These are phyloP conservation scores for Xerocomus nothofagi DNA, from an alignment of 1,284 basidiomycete species.

Conservation along the genomic window DNA sequence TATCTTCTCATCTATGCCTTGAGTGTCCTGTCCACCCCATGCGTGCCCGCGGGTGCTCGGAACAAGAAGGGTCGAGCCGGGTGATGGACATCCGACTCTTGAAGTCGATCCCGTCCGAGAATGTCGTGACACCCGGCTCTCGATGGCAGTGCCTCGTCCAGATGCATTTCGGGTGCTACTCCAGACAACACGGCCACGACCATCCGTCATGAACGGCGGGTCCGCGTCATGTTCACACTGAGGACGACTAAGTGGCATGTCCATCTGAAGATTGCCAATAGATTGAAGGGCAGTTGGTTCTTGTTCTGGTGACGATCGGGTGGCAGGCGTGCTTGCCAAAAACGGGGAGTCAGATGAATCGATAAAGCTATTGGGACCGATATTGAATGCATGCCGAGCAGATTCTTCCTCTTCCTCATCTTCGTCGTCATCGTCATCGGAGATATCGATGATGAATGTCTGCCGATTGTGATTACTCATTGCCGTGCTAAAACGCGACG, in stretches of 20 bases:
- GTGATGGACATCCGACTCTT: slow-evolving; percentile 22
- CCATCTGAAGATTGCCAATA: slow-evolving; percentile 1
- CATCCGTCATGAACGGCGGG: slow-evolving; percentile 61
- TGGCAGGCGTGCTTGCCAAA: not conserved
- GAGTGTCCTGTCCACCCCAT: slow-evolving; percentile 25
- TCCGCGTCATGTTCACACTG: slow-evolving; percentile 39
- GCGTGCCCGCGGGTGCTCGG: slow-evolving; percentile 51
- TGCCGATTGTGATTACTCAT: slow-evolving; percentile 26
- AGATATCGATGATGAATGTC: slow-evolving; percentile 34
- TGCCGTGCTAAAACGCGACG: slow-evolving; percentile 30
- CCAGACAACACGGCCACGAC: slow-evolving; percentile 58
- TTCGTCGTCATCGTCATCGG: slow-evolving; percentile 34
- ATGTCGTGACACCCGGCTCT: slow-evolving; percentile 23
- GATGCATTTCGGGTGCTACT: slow-evolving; percentile 38
- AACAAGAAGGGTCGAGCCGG: slow-evolving; percentile 16
- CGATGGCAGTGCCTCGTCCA: slow-evolving; percentile 18
- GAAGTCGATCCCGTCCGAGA: slow-evolving; percentile 17
- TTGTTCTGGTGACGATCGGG: slow-evolving; percentile 2
- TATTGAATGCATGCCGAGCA: slow-evolving; percentile 15
- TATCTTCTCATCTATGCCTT: slow-evolving; percentile 19
- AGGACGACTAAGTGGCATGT: slow-evolving; percentile 11
- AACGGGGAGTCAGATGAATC: slow-evolving; percentile 3
- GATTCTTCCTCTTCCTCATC: slow-evolving; percentile 34
- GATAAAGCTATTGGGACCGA: not conserved
- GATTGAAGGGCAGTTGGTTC: slow-evolving; percentile 2